Conservation (phyloP, 2,329 filamentous ascomycete genomes). For the Hirsutella rhossiliensis region DNA sequence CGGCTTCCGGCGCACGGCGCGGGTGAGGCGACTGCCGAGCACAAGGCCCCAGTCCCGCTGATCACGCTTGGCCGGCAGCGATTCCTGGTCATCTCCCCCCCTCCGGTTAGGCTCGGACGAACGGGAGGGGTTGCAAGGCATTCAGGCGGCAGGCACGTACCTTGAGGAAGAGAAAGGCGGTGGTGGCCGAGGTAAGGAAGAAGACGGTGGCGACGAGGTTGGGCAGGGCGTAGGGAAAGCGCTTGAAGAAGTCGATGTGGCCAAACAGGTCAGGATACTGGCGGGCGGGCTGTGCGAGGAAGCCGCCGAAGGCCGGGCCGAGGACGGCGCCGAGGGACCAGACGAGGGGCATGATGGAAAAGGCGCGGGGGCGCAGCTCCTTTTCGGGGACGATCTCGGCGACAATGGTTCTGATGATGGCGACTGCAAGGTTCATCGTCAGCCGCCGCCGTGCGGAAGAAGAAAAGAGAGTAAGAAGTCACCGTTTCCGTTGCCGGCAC, state of each 20-base stretch:
- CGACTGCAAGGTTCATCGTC: slow-evolving; percentile 35
- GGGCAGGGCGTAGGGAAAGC: slow-evolving; percentile 72
- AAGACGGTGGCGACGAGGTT: slow-evolving; percentile 68
- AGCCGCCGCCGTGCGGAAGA: not conserved
- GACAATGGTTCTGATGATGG: slow-evolving; percentile 84
- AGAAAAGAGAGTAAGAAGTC: slow-evolving; percentile 14
- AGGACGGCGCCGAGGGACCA: slow-evolving; percentile 84
- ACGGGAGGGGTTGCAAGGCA: not conserved
- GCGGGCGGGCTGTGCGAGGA: slow-evolving; percentile 68
- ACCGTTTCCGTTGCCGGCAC: slow-evolving; percentile 78
- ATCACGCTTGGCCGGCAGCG: slow-evolving; percentile 58
- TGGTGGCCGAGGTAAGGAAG: slow-evolving; percentile 65
- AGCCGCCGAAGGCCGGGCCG: slow-evolving; percentile 77
- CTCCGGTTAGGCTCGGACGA: not conserved
- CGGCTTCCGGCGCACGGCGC: slow-evolving; percentile 18
- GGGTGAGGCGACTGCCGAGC: slow-evolving; percentile 54
- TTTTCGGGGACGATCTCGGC: slow-evolving; percentile 85
- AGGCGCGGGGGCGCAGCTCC: slow-evolving; percentile 77
- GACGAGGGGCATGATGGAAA: slow-evolving; percentile 83
- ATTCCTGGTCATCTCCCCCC: slow-evolving; percentile 45
- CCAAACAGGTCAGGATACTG: slow-evolving; percentile 64
- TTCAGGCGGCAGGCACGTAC: slow-evolving; percentile 20
- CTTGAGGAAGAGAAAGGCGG: slow-evolving; percentile 66
- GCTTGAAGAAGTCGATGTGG: slow-evolving; percentile 52
- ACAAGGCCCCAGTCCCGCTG: slow-evolving; percentile 63